Evolutionary conservation across 371 early-diverging fungal species (phyloP).

Genomic region (Mucor piriformis): DNA sequence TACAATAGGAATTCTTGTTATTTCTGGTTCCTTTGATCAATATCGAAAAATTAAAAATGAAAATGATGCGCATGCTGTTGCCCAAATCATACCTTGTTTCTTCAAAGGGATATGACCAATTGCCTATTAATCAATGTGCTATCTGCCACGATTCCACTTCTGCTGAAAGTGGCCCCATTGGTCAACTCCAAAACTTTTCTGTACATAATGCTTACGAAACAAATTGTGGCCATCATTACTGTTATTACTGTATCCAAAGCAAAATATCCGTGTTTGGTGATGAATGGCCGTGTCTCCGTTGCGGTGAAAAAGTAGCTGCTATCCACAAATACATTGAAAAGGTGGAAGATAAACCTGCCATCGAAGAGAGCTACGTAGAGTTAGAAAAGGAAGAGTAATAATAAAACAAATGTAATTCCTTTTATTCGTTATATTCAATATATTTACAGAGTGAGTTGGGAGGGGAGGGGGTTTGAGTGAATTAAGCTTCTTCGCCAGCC

Average conservation of each 20-base stretch:
- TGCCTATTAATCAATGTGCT: slow-evolving; percentile 72
- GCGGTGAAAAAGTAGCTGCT: slow-evolving; percentile 65
- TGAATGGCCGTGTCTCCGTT: slow-evolving; percentile 80
- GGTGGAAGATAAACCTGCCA: slow-evolving; percentile 26
- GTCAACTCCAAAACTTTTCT: slow-evolving; percentile 36
- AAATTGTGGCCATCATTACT: slow-evolving; percentile 82
- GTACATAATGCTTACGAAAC: slow-evolving; percentile 77
- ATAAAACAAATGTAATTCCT: neutral
- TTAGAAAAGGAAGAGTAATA: neutral
- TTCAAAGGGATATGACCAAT: slow-evolving; percentile 56
- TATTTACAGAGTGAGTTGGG: neutral
- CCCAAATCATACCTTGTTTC: slow-evolving; percentile 57
- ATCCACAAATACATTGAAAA: slow-evolving; percentile 53
- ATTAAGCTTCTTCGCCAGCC: slow-evolving; percentile 25
- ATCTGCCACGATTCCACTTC: slow-evolving; percentile 64
- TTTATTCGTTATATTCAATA: neutral
- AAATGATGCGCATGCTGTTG: slow-evolving; percentile 55
- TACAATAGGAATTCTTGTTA: slow-evolving; percentile 84
- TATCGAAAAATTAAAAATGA: slow-evolving; percentile 70
- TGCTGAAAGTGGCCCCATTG: slow-evolving; percentile 28
- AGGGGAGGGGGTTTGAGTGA: too few relatives aligned
- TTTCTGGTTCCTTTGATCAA: slow-evolving; percentile 88
- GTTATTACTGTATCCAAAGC: slow-evolving; percentile 88
- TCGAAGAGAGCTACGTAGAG: neutral
- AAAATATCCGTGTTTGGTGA: slow-evolving; percentile 75